These are phyloP conservation scores for Trypanosoma platydactyli DNA, from an alignment of 208 protist genomes.

Conservation along the genomic window DNA sequence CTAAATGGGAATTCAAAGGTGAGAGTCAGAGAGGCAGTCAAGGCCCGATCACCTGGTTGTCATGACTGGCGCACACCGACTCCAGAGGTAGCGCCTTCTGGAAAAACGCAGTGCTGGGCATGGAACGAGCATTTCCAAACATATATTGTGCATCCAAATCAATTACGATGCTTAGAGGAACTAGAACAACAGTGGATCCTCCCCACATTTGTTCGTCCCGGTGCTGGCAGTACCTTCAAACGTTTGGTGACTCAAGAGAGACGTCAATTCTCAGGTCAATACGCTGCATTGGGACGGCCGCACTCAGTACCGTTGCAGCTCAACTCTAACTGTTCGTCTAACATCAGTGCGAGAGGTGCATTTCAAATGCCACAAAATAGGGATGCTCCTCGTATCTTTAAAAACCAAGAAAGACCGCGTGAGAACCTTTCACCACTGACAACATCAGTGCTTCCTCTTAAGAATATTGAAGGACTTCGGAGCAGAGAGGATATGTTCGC, in stretches of 20 bases:
- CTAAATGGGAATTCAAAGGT: neutral
- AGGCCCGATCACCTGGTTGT: too few relatives aligned
- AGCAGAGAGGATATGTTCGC: slow-evolving; percentile 19
- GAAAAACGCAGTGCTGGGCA: neutral
- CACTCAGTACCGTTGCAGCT: neutral
- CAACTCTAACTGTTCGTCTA: neutral
- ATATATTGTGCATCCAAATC: slow-evolving; percentile 33
- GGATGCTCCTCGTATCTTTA: neutral
- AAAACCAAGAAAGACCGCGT: neutral
- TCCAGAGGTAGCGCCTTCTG: neutral
- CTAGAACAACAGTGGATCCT: neutral
- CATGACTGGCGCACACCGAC: neutral
- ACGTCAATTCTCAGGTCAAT: neutral
- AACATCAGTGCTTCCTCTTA: neutral
- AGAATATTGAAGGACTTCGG: neutral
- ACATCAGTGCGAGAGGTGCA: neutral
- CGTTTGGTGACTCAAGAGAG: neutral
- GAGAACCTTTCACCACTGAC: neutral
- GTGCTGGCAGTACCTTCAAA: neutral
- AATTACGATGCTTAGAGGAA: slow-evolving; percentile 13
- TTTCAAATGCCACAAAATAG: neutral
- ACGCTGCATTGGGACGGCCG: neutral
- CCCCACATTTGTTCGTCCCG: slow-evolving; percentile 7
- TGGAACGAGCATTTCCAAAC: slow-evolving; percentile 21
- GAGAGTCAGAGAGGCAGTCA: too few relatives aligned